Evolutionary conservation across 1,284 basidiomycete species (phyloP).

Genomic region (Tremellales sp.): DNA sequence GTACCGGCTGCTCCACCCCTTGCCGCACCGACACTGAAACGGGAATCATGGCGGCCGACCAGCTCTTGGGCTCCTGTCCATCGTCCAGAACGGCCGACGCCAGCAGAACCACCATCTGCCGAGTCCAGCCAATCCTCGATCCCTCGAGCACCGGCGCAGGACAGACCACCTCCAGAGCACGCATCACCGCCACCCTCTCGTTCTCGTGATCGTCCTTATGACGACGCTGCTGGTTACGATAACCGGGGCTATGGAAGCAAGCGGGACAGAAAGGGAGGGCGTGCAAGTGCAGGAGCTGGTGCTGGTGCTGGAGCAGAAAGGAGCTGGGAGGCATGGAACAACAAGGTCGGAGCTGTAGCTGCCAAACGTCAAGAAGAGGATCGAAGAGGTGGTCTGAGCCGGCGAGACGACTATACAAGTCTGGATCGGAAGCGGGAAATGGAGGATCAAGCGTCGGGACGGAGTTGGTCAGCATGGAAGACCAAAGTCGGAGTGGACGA

Average conservation of each 20-base stretch:
- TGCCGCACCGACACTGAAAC: neutral
- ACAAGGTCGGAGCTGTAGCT: conserved; percentile 5
- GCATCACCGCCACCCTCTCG: too few relatives aligned
- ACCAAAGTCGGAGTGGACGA: conserved; percentile 9
- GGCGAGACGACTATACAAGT: neutral
- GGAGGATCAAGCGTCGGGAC: conserved; percentile 3
- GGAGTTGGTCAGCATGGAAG: conserved; percentile 16
- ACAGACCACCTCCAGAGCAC: too few relatives aligned
- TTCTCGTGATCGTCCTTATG: too few relatives aligned
- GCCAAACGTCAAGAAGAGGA: conserved; percentile 5
- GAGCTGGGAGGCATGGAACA: conserved; percentile 16
- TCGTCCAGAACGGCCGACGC: too few relatives aligned
- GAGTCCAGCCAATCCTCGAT: too few relatives aligned
- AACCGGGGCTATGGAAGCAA: too few relatives aligned
- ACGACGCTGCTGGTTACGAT: too few relatives aligned
- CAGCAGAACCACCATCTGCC: too few relatives aligned
- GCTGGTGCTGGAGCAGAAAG: conserved; percentile 11
- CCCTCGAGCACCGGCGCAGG: too few relatives aligned
- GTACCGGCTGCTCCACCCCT: neutral
- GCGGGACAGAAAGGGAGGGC: too few relatives aligned
- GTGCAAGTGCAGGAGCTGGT: too few relatives aligned
- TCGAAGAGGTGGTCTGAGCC: neutral
- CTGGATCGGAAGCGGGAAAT: neutral
- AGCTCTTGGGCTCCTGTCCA: neutral
- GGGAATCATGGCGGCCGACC: neutral